Base-by-base conservation (phyloP, 2,329 filamentous ascomycete species). In the Calonectria honghensis region DNA sequence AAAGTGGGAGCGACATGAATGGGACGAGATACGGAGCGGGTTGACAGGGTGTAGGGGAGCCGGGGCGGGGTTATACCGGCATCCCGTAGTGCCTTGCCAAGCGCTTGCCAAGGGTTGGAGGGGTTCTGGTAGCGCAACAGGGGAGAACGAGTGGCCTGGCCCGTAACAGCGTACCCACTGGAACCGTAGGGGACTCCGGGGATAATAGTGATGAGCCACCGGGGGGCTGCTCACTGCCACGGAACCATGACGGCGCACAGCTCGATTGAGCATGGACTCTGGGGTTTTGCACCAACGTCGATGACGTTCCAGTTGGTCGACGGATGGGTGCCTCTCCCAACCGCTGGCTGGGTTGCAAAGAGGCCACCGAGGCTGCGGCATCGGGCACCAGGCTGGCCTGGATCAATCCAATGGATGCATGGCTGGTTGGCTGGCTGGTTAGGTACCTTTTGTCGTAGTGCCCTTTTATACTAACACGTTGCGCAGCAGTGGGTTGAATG, bases 1-100 rank as follows among this genome's bases (percentile, higher is more conserved):
- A 63, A 63, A 63, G 57, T 57, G 67, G 39, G 39, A 61, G 39
- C 57, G 57, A 63, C 57, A 63, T 63, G 57, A 63, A 63, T 63
- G 31, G 68, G 41, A 48, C 41, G 54, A 63, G 54, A 70, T 70
- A 63, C 54, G 68, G 57, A 37, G 31, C 24, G 24, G 57, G 57
- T 27, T 63, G 57, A 41, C 57, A 63, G 57, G 57, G 57, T 41
- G 57, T 20, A 20, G 57, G 9, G 24, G 18, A 52, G 41, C 11
- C 41, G 32, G 4, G 67, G 29, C 41, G 41, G 61, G 39, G 61
- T 50, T 65, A 31, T 35, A 50, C 29, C 39, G 61, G 61, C 39
- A 48, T 65, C 41, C 41, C 20, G 32, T 39, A 54, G 45, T 67
- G 64, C 64, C 64, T 63, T 63, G 57, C 57, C 57, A 63, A 63